Percentiles rank a stretch among this genome's conserved stretches.
These are phyloP conservation scores for Yamadazyma membranifaciens DNA, from an alignment of 1,139 yeast genomes.

Conservation along the genomic window DNA sequence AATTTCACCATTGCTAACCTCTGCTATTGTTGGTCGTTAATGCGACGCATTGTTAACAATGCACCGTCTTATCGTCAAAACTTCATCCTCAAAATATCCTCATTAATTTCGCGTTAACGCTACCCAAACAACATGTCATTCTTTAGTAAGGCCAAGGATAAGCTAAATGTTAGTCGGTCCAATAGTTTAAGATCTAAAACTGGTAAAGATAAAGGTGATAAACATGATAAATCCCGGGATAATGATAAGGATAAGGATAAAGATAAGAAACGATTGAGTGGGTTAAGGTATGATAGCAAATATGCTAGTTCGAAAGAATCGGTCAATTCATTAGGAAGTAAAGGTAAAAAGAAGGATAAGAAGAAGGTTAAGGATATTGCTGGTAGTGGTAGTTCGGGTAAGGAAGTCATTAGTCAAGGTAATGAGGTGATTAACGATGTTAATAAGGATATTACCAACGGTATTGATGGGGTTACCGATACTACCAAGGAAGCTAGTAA, in stretches of 20 bases:
- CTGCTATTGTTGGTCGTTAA: too few relatives aligned
- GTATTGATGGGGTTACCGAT: not conserved
- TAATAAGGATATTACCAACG: not conserved
- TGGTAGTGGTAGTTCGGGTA: not conserved
- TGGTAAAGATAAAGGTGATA: constrained; percentile 1
- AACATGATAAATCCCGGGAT: constrained; percentile 5
- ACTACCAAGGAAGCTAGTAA: not conserved
- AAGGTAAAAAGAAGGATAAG: not conserved
- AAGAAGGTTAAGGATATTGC: not conserved
- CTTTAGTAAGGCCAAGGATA: constrained; percentile 13
- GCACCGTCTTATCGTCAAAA: not conserved
- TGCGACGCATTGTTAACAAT: too few relatives aligned
- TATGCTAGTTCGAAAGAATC: constrained; percentile 11
- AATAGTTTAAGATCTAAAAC: constrained; percentile 6
- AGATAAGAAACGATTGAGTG: constrained; percentile 17
- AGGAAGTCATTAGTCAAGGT: not conserved
- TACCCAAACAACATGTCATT: not conserved
- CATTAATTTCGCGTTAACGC: not conserved
- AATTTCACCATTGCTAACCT: too few relatives aligned
- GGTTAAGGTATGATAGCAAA: constrained; percentile 13
- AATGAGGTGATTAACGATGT: not conserved
- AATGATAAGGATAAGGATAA: constrained; percentile 12
- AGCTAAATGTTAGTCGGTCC: constrained; percentile 7
- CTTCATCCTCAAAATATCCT: too few relatives aligned
- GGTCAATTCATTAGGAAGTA: constrained; percentile 4